phyloP scores from a whole-genome alignment of 257 asterid species.

The Solanum lignicaule region DNA sequence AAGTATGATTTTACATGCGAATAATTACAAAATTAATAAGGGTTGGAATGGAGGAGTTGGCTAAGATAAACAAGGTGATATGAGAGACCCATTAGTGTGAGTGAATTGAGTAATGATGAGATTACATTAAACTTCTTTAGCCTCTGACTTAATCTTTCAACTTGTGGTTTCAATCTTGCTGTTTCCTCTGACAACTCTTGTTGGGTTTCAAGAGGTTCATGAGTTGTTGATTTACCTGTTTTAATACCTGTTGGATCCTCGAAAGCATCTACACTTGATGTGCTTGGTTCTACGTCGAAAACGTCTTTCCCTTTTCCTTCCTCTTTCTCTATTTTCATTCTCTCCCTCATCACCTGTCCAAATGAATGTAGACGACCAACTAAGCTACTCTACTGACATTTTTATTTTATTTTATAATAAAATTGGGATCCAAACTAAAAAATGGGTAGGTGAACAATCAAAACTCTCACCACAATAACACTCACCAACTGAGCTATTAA shows the following conservation, averaged over 20 bases:
- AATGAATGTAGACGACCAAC: background rate
- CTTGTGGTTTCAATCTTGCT: slow-evolving; percentile 1
- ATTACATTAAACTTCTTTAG: slow-evolving; percentile 38
- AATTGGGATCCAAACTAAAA: no score
- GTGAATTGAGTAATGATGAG: slow-evolving; percentile 52
- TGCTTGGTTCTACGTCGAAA: background rate
- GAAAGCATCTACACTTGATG: background rate
- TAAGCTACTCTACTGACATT: no score
- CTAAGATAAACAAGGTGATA: slow-evolving; percentile 53
- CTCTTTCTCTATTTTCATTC: slow-evolving; percentile 67
- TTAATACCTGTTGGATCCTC: background rate
- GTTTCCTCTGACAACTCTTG: background rate
- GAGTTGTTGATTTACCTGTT: background rate
- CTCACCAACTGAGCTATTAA: no score
- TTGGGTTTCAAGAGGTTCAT: background rate
- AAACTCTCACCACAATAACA: no score
- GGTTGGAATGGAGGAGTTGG: background rate
- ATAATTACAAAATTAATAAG: background rate
- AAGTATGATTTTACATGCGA: background rate
- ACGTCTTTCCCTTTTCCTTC: slow-evolving; percentile 31
- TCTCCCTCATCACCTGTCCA: slow-evolving; percentile 54
- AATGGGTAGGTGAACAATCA: no score
- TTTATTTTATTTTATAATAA: no score
- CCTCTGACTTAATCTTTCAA: slow-evolving; percentile 10
- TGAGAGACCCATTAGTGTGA: slow-evolving; percentile 37